Evolutionary conservation across 2,329 filamentous ascomycete genomes (phyloP).

Genomic region (Venturia pyrina): DNA sequence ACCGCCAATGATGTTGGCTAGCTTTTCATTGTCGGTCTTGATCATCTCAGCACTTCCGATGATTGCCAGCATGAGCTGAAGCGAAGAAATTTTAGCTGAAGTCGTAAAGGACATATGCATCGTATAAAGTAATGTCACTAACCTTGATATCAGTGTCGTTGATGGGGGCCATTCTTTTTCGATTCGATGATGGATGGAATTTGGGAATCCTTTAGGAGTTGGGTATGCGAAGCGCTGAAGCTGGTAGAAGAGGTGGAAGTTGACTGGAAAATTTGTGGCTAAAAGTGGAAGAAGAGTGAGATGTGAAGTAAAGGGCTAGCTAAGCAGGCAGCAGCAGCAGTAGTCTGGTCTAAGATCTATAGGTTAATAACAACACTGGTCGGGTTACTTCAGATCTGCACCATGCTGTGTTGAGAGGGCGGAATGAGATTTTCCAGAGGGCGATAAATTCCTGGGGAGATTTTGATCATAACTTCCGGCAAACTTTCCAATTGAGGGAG

Average conservation of each 20-base stretch:
- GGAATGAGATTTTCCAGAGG: neutral
- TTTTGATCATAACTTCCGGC: no score
- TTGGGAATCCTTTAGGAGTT: neutral
- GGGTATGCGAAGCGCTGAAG: neutral
- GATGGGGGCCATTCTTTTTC: neutral
- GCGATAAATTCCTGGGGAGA: neutral
- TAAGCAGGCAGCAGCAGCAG: neutral
- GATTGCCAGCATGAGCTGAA: conserved; percentile 2
- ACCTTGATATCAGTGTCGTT: neutral
- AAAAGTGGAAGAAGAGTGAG: neutral
- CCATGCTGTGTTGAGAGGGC: neutral
- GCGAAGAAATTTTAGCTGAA: neutral
- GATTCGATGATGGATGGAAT: neutral
- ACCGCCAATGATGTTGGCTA: neutral
- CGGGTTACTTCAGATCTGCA: neutral
- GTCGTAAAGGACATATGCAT: neutral
- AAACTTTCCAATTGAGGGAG: no score
- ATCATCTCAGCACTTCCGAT: conserved; percentile 1
- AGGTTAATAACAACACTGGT: neutral
- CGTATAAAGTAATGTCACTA: neutral
- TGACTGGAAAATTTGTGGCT: neutral
- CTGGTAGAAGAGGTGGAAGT: neutral
- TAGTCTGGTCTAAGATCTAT: neutral
- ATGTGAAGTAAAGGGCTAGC: neutral
- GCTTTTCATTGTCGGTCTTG: conserved; percentile 5